Evolutionary conservation across 805 yeast genomes (phyloP).

Genomic region (Ogataea nonfermentans): DNA sequence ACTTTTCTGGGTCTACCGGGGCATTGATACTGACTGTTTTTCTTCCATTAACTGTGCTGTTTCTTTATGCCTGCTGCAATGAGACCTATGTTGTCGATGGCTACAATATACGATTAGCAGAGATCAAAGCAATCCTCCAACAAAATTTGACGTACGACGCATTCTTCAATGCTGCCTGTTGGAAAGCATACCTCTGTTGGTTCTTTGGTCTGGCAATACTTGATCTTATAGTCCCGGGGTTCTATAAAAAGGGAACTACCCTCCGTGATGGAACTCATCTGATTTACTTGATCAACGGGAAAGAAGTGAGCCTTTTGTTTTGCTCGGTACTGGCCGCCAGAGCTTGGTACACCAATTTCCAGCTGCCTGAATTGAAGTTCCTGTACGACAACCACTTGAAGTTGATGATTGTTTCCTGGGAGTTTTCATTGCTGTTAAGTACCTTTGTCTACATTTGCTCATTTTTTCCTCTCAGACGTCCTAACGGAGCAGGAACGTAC

Average conservation of each 20-base stretch:
- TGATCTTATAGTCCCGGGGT: constrained; percentile 72
- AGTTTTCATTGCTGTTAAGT: constrained; percentile 65
- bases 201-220: constrained; percentile 59
- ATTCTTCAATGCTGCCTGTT: constrained; percentile 45
- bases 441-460: constrained; percentile 64
- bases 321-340: constrained; percentile 48
- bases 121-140: constrained; percentile 28
- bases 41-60: constrained; percentile 61
- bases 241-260: constrained; percentile 65
- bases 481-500: constrained; percentile 51
- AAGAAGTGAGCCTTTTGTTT: constrained; percentile 45
- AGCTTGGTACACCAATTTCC: constrained; percentile 41
- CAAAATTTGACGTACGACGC: constrained; percentile 22
- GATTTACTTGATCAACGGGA: constrained; percentile 80
- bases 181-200: constrained; percentile 75
- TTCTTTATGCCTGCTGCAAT: constrained; percentile 62
- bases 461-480: constrained; percentile 53
- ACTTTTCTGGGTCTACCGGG: constrained; percentile 79
- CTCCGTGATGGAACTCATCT: constrained; percentile 76
- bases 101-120: constrained; percentile 39
- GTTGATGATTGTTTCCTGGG: constrained; percentile 58
- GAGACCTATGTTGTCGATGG: constrained; percentile 55
- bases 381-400: constrained; percentile 67
- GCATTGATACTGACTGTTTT: constrained; percentile 63
- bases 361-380: constrained; percentile 74